Conservation (phyloP, 2,329 filamentous ascomycete species). For the Neofusicoccum laricinum region DNA sequence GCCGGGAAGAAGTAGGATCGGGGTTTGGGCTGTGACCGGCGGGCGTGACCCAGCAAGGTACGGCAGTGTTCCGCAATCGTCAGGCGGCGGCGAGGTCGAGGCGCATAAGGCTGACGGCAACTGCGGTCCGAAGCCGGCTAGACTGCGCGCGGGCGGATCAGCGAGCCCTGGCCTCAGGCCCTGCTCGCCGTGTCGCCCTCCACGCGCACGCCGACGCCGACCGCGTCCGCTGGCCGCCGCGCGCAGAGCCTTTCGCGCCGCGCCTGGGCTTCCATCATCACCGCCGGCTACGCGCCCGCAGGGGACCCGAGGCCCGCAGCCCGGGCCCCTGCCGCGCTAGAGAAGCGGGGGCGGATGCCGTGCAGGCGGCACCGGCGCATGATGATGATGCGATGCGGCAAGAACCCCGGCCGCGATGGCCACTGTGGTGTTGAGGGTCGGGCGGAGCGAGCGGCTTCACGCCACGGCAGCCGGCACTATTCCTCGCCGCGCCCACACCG, state of each 20-base stretch:
- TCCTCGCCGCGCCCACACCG: no score
- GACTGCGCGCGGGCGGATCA: conserved; percentile 10
- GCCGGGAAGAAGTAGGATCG: neutral
- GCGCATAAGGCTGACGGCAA: conserved; percentile 18
- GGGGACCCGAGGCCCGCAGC: neutral
- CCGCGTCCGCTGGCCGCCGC: neutral
- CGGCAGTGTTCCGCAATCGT: conserved; percentile 15
- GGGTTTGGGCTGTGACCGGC: neutral
- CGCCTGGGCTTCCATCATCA: neutral
- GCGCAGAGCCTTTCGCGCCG: neutral
- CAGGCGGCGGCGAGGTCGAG: conserved; percentile 17
- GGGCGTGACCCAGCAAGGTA: conserved; percentile 17
- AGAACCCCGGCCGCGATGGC: neutral
- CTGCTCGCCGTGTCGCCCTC: no score
- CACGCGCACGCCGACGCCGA: neutral
- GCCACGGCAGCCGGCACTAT: no score
- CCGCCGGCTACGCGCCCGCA: neutral
- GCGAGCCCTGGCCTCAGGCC: neutral
- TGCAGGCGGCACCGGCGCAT: neutral
- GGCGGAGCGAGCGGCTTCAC: no score
- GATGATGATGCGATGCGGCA: conserved; percentile 6
- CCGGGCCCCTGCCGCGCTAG: neutral
- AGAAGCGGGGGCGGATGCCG: neutral
- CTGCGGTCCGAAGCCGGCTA: conserved; percentile 18
- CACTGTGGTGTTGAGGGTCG: neutral